A percentile compares a stretch with the other conserved stretches of the same genome.
These are phyloP conservation scores for Eimeria necatrix DNA, from an alignment of 169 alveolate genomes.

Conservation along the genomic window DNA sequence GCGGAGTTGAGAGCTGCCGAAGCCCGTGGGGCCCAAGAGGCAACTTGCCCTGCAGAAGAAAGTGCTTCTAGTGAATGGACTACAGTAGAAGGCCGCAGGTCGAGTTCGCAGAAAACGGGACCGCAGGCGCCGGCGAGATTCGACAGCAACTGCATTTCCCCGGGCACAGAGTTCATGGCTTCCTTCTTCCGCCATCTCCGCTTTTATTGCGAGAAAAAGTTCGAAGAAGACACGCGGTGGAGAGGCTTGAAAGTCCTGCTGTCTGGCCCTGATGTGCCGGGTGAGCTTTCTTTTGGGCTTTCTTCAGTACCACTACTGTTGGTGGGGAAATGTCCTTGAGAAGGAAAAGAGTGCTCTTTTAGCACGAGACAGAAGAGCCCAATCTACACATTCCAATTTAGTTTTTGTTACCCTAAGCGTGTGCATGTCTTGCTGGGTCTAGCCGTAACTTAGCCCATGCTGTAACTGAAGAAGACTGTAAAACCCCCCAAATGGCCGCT, in stretches of 20 bases:
- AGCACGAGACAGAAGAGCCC: too few species aligned
- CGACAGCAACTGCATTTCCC: constrained; percentile 99
- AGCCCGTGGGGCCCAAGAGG: constrained; percentile 21
- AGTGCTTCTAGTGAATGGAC: background rate
- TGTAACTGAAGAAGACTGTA: too few species aligned
- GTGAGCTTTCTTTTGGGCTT: background rate
- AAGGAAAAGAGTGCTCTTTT: too few species aligned
- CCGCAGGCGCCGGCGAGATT: constrained; percentile 82
- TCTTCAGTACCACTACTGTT: background rate
- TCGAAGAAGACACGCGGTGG: constrained; percentile 95
- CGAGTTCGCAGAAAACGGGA: background rate
- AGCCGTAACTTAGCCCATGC: too few species aligned
- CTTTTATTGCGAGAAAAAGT: constrained; percentile 93
- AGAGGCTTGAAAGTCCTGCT: constrained; percentile 94
- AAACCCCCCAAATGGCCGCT: too few species aligned
- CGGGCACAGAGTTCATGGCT: constrained; percentile 99
- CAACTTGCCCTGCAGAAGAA: background rate
- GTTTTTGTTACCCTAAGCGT: too few species aligned
- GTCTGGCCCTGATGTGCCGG: constrained; percentile 95
- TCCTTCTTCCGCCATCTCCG: constrained; percentile 90
- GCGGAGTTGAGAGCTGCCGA: background rate
- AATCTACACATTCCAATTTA: too few species aligned
- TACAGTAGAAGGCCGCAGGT: constrained; percentile 17
- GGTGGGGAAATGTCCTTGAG: too few species aligned
- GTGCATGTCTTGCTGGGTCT: too few species aligned